Base-by-base conservation (phyloP, 208 protist species). In the Sergeia podlipaevii region DNA sequence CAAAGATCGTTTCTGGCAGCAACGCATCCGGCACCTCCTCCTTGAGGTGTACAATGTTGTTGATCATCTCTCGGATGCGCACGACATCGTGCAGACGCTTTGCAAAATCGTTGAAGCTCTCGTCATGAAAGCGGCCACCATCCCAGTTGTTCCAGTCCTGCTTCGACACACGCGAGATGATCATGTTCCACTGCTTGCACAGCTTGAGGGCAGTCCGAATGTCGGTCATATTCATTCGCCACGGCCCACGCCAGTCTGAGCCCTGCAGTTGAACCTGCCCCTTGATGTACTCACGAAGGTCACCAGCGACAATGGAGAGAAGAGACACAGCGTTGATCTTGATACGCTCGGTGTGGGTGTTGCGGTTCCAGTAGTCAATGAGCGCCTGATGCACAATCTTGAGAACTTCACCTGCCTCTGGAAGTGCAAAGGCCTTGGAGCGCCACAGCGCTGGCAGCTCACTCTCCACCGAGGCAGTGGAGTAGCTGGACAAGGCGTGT, bases 241-340 rank as follows among this genome's bases (percentile, higher is more conserved):
- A 96, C 60, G 77, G 74, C 4, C 75, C 80, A 24, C 77, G 70
- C 81, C 83, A 92, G 55, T 93, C 85, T 0, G 74, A 43, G 53
- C 83, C 60, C 47, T 88, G 72, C 29, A 92, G 61, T 33, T 82
- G 38, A 20, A 96, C 63, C 52, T 91, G 82, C 23, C 48, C 56
- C 41, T 84, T 84, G 38, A 91, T 36, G 65, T 93, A 96, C 63
- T 92, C 85, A 15, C 83, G 72, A 32, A 96, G 52, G 52, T 96
- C 89, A 5, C 79, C 84, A 0, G 80, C 86, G 23, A 93, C 85
- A 58, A 91, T 93, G 61, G 65, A 82, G 11, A 96, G 63, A 21
- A 96, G 72, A 24, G 85, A 80, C n/a, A 82, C 65, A 11, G 77
- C 74, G 55, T 90, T 84, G 13, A 76, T 58, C 49, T 84, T 84